Base-by-base conservation (phyloP, 106 monocot species). In the Platanthera guangdongensis region DNA sequence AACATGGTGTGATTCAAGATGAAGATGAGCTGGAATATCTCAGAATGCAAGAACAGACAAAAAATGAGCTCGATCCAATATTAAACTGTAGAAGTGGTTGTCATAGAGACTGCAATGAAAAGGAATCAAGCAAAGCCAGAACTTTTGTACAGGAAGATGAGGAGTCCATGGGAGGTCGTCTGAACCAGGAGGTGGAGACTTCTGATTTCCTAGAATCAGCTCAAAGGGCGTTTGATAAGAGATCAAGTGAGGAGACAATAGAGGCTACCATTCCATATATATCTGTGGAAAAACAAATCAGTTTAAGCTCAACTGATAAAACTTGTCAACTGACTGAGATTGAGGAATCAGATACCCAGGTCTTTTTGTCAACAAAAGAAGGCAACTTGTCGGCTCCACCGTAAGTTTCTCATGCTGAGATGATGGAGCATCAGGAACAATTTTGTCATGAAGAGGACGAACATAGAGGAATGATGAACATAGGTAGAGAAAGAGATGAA, bases 401-500 rank as follows among this genome's bases (percentile, higher is more conserved):
- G 59, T 32, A 79, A 55, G 74, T 9, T 76, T 9, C 9, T 47
- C n/a, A 21, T 55, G 19, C 63, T 54, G 68, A 48, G 9, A 9
- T 51, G 55, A 32, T 64, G 55, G 80, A 57, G 73, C 74, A 80
- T 72, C 22, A 22, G 6, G 51, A 21, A 48, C 49, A 48, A 8
- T 60, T 51, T 32, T 65, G 32, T 32, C 6, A 32, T 75, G 80
- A 68, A 57, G 53, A 57, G 10, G 57, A 53, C 10, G 71, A 82
- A 67, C 78, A 62, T 47, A 82, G 79, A 52, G 57, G 74, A 71
- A 78, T 25, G 48, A 46, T 69, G 8, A 74, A 83, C 52, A 79
- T 75, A 72, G 85, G 75, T 69, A 81, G 21, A 50, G 77, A 80
- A 78, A 52, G 72, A 28, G 84, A 84, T 28, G 68, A 67, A 62